phyloP scores from a whole-genome alignment of 306 rosid species.

The Dalbergia cochinchinensis region DNA sequence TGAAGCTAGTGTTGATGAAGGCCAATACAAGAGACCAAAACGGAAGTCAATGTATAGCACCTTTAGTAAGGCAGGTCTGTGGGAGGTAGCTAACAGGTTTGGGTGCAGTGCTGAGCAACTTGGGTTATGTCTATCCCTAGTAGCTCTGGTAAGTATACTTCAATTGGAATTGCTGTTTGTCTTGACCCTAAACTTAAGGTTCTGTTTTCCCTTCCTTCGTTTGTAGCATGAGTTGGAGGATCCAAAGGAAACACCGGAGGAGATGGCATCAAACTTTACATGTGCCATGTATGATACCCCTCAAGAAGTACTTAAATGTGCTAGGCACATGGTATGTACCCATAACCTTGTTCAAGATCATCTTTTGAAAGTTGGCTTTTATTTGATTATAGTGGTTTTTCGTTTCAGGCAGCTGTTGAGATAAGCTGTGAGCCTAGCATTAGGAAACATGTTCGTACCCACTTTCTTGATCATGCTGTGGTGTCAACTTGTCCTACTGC shows the following conservation, averaged over 20 bases:
- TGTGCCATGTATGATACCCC: constrained; percentile 89
- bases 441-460: constrained; percentile 86
- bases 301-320: constrained; percentile 92
- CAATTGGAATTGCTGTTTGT: constrained; percentile 43
- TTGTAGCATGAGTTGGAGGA: constrained; percentile 91
- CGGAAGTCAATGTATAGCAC: constrained; percentile 80
- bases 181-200: constrained; percentile 29
- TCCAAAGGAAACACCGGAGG: constrained; percentile 97
- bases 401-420: constrained; percentile 95
- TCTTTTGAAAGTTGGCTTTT: constrained; percentile 8
- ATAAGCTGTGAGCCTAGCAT: constrained; percentile 98
- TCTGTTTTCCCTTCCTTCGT: constrained; percentile 20
- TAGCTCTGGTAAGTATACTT: constrained; percentile 65
- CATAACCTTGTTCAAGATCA: constrained; percentile 15
- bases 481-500: constrained; percentile 88
- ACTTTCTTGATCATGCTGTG: constrained; percentile 87
- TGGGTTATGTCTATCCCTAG: constrained; percentile 82
- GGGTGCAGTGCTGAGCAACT: constrained; percentile 98
- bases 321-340: constrained; percentile 89
- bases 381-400: constrained; percentile 18
- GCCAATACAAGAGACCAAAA: constrained; percentile 92
- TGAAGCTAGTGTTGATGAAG: constrained; percentile 94
- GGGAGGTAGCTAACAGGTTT: constrained; percentile 96
- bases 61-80: constrained; percentile 90
- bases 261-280: constrained; percentile 93